Evolutionary conservation across 2,329 filamentous ascomycete species (phyloP).

Genomic region (Sclerotiophoma versabilis): DNA sequence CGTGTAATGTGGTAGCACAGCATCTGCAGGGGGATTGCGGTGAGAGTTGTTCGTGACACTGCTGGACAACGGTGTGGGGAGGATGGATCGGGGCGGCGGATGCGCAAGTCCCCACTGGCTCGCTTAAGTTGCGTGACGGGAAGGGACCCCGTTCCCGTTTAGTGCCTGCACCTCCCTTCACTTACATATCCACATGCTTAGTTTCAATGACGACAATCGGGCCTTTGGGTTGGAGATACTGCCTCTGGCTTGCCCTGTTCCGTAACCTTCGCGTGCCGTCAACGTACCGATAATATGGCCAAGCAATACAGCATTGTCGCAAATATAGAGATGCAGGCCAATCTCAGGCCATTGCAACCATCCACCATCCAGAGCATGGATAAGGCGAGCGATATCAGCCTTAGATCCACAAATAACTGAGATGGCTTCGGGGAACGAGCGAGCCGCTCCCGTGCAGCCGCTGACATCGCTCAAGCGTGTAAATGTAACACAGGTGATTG

Average conservation of each 20-base stretch:
- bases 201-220: conserved; percentile 2
- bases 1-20: conserved; percentile 8
- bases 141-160: conserved; percentile 1
- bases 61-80: neutral
- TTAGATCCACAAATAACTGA: conserved; percentile 1
- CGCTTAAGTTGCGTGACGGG: conserved; percentile 6
- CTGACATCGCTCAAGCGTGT: conserved; percentile 3
- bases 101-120: conserved; percentile 2
- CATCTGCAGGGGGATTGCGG: conserved; percentile 12
- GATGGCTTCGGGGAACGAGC: conserved; percentile 1
- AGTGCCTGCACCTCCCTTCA: conserved; percentile 8
- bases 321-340: conserved; percentile 5
- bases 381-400: conserved; percentile 1
- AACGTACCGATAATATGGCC: neutral
- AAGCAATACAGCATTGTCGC: conserved; percentile 5
- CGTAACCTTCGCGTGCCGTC: neutral
- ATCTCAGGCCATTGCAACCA: conserved; percentile 5
- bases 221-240: neutral
- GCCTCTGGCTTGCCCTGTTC: neutral
- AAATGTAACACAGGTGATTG: conserved; percentile 7
- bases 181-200: conserved; percentile 6
- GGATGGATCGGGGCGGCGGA: conserved; percentile 5
- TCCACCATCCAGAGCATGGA: conserved; percentile 4
- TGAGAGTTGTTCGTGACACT: conserved; percentile 9
- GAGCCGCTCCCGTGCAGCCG: conserved; percentile 19